Conservation (phyloP, 2,329 filamentous ascomycete species). For the Didymella lethalis region DNA sequence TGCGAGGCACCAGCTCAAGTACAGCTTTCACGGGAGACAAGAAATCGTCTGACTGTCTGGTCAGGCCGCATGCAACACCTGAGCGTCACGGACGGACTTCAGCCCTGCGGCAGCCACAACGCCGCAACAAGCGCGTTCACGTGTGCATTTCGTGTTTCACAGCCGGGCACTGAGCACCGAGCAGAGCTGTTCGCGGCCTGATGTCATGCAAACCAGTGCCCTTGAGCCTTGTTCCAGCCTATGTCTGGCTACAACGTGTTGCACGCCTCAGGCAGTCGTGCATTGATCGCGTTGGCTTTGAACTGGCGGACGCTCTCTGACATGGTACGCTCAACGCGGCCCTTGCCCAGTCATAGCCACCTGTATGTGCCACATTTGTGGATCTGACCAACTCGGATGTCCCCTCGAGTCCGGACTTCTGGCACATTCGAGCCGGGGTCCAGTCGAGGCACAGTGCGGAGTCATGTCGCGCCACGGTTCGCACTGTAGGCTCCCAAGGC, state of each 20-base stretch:
- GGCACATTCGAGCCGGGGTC: slow-evolving; percentile 5
- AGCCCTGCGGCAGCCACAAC: not conserved
- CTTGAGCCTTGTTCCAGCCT: slow-evolving; percentile 2
- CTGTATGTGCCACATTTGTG: not conserved
- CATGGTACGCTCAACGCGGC: not conserved
- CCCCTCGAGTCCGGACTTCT: not conserved
- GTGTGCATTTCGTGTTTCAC: slow-evolving; percentile 11
- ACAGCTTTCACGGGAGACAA: not conserved
- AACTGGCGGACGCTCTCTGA: not conserved
- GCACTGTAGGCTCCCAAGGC: not conserved
- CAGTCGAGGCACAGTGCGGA: slow-evolving; percentile 6
- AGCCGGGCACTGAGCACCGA: too few relatives aligned
- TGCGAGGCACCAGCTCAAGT: slow-evolving; percentile 13
- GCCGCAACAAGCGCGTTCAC: slow-evolving; percentile 18
- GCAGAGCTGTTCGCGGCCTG: slow-evolving; percentile 7
- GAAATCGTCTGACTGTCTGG: slow-evolving; percentile 18
- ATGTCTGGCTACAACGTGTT: not conserved
- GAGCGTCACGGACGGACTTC: slow-evolving; percentile 11
- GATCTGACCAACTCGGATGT: not conserved
- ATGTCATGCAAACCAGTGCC: slow-evolving; percentile 8
- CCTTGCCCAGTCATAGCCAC: not conserved
- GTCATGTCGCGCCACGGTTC: slow-evolving; percentile 2
- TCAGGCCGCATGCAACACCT: slow-evolving; percentile 17
- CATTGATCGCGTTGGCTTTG: not conserved
- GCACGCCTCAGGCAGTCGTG: not conserved